A percentile compares a stretch with the other conserved stretches of the same genome.
phyloP scores from a whole-genome alignment of 2,329 filamentous ascomycete species.

The Drechslerella dactyloides region DNA sequence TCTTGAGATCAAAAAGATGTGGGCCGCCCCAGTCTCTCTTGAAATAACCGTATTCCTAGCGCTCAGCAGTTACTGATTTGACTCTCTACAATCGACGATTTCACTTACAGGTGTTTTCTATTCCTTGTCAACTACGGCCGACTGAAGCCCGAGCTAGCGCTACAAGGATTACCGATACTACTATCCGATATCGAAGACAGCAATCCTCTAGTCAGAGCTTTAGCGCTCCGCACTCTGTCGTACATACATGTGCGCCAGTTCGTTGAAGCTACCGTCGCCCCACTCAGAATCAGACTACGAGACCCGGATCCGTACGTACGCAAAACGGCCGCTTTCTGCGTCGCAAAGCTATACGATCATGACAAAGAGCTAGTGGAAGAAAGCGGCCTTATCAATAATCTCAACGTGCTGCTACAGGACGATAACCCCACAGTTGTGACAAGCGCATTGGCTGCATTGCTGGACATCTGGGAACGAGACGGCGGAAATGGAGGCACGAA shows the following conservation, averaged over 20 bases:
- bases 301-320: slow-evolving; percentile 94
- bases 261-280: slow-evolving; percentile 84
- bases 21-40: slow-evolving; percentile 51
- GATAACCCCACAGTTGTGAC: slow-evolving; percentile 98
- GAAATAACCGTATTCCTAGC: not conserved
- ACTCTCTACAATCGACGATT: not conserved
- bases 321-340: slow-evolving; percentile 94
- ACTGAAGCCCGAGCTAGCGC: slow-evolving; percentile 88
- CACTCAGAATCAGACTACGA: slow-evolving; percentile 80
- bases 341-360: slow-evolving; percentile 97
- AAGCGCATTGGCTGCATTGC: slow-evolving; percentile 84
- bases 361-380: slow-evolving; percentile 86
- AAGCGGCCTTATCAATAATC: slow-evolving; percentile 87
- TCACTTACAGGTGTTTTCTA: slow-evolving; percentile 79
- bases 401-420: slow-evolving; percentile 88
- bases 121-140: slow-evolving; percentile 97
- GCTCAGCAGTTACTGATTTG: not conserved
- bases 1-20: slow-evolving; percentile 99
- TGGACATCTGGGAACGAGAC: slow-evolving; percentile 98
- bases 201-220: slow-evolving; percentile 88
- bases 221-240: slow-evolving; percentile 92
- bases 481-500: slow-evolving; percentile 77
- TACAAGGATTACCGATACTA: slow-evolving; percentile 88
- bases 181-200: slow-evolving; percentile 85
- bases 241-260: slow-evolving; percentile 97